Percentiles rank a stretch among this genome's conserved stretches.
phyloP scores from a whole-genome alignment of 441 rosid genomes.

The Viola pubescens region DNA sequence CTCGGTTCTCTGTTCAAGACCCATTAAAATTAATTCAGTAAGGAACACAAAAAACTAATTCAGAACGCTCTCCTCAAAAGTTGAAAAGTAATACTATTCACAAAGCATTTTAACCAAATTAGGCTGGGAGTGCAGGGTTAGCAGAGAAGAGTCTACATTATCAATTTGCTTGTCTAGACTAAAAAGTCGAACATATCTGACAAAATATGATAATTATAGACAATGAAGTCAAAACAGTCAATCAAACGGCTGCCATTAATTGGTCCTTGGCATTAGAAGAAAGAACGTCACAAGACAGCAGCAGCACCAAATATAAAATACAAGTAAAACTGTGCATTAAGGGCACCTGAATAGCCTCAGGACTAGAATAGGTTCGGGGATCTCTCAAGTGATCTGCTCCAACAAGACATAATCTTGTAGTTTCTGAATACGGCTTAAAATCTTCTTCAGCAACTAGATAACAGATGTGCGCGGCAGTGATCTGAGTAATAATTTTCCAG shows the following conservation, averaged over 20 bases:
- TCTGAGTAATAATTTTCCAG: slow-evolving; percentile 36
- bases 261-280: slow-evolving; percentile 10
- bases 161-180: neutral
- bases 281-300: slow-evolving; percentile 2
- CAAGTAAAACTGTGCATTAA: neutral
- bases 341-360: slow-evolving; percentile 90
- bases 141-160: neutral
- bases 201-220: neutral
- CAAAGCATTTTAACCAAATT: too few relatives aligned
- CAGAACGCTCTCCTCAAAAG: neutral
- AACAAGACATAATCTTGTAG: slow-evolving; percentile 84
- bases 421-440: slow-evolving; percentile 89
- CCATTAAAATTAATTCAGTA: slow-evolving; percentile 17
- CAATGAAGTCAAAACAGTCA: neutral
- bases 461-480: slow-evolving; percentile 90
- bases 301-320: neutral
- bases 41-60: neutral
- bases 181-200: neutral
- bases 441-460: slow-evolving; percentile 90
- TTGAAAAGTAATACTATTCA: too few relatives aligned
- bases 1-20: slow-evolving; percentile 65
- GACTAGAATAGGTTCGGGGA: slow-evolving; percentile 86
- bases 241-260: neutral
- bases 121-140: too few relatives aligned
- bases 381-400: slow-evolving; percentile 95